These are phyloP conservation scores for Alternaria sp. DNA, from an alignment of 2,329 filamentous ascomycete species.

Conservation along the genomic window DNA sequence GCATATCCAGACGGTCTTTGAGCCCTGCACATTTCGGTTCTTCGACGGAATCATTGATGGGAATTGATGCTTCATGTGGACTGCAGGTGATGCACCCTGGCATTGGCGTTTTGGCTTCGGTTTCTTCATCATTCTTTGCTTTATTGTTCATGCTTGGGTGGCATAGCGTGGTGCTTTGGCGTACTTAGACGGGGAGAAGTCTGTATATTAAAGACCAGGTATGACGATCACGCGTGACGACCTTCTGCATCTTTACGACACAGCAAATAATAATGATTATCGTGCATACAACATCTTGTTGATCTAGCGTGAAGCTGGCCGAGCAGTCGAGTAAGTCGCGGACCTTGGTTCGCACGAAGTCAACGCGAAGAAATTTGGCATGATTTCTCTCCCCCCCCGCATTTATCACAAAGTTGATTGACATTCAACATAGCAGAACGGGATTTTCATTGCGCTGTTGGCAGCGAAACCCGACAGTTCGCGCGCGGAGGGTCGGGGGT, in stretches of 20 bases:
- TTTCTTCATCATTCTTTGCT: not conserved
- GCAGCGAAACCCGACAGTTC: not conserved
- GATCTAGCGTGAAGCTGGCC: not conserved
- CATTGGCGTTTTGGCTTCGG: not conserved
- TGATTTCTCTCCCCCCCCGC: not conserved
- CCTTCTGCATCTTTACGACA: not conserved
- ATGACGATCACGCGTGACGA: slow-evolving; percentile 1
- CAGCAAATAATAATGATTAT: not conserved
- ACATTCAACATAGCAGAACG: not conserved
- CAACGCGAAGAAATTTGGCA: not conserved
- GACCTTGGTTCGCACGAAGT: not conserved
- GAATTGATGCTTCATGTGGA: not conserved
- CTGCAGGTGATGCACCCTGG: not conserved
- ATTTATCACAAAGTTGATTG: not conserved
- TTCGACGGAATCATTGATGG: not conserved
- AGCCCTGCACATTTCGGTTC: not conserved
- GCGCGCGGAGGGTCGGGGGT: not conserved
- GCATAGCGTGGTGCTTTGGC: slow-evolving; percentile 29
- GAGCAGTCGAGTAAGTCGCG: not conserved
- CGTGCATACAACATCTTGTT: not conserved
- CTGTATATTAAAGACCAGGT: not conserved
- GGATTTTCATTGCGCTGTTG: not conserved
- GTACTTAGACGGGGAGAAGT: not conserved
- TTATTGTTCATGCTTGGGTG: slow-evolving; percentile 14
- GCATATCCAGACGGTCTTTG: not conserved